phyloP scores from a whole-genome alignment of 169 alveolate genomes.

The Eimeria necatrix region DNA sequence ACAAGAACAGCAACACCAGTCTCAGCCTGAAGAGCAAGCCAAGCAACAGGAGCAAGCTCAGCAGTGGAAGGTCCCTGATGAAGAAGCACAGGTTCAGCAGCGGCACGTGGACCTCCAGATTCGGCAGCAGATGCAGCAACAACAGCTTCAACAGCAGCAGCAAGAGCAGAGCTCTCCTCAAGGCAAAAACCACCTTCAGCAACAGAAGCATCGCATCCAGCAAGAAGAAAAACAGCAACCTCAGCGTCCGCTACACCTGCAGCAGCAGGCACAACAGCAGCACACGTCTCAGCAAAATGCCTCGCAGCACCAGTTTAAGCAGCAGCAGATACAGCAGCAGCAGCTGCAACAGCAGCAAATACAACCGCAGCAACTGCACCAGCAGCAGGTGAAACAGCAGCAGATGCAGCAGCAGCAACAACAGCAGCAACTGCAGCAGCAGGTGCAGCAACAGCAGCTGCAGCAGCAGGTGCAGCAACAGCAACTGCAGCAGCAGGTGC shows the following conservation, averaged over 20 bases:
- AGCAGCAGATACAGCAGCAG: background rate
- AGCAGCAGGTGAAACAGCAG: background rate
- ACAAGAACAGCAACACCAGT: background rate
- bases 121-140: background rate
- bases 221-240: background rate
- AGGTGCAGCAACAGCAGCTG: too few relatives aligned
- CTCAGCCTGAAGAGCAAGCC: background rate
- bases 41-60: background rate
- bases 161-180: background rate
- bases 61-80: background rate
- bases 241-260: background rate
- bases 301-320: background rate
- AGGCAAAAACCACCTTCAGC: background rate
- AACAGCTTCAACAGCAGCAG: background rate
- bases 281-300: background rate
- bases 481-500: background rate
- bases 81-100: background rate
- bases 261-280: constrained; percentile 5
- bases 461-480: background rate
- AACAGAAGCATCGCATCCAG: background rate
- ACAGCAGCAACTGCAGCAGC: background rate
- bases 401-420: constrained; percentile 4
- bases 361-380: background rate
- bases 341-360: background rate
- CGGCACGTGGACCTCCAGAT: background rate